Base-by-base conservation (phyloP, 805 yeast genomes). In the Hermanozyma aechmeae region DNA sequence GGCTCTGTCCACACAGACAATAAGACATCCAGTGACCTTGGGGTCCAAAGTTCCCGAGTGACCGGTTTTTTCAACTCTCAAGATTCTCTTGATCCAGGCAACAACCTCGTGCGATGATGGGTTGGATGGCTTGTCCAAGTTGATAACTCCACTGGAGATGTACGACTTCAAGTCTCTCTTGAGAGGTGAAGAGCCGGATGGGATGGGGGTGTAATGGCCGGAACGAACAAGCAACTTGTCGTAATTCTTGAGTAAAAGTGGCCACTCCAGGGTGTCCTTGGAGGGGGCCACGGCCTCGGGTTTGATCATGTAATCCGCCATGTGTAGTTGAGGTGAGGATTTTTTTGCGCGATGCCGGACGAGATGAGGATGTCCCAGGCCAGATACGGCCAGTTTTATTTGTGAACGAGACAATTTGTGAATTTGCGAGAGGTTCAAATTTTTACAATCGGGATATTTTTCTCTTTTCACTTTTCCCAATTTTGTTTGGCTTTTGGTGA, bases 11-110 rank as follows among this genome's bases (percentile, higher is more conserved):
- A 92, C 73, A 74, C 98, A 92, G 38, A 92, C 98, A 58, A 92
- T 92, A 57, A 92, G 71, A 71, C 98, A 92, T 43, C 98, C 98
- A 28, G 98, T 92, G 51, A 92, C 98, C 61, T 84, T 84, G 42
- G 98, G 98, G 69, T 92, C 98, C 58, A 92, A 73, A 42, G 98
- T 92, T 67, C 98, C 98, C 31, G 96, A 84, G 63, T 92, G 98
- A 65, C 98, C 98, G 35, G 98, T 92, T 61, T 92, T 92, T 61
- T 92, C 97, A 37, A 79, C 81, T 58, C 97, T 78, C 50, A 92
- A 70, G 46, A 92, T 92, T 59, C 97, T 73, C 68, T 92, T 92
- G 51, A 92, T 76, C 98, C 98, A 92, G 15, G 98, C 98, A 49
- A 92, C 98, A 53, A 92, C 98, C 68, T 92, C 98, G 65, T 92